These are phyloP conservation scores for Pisolithus sp. DNA, from an alignment of 768 basidiomycete genomes.

Conservation along the genomic window DNA sequence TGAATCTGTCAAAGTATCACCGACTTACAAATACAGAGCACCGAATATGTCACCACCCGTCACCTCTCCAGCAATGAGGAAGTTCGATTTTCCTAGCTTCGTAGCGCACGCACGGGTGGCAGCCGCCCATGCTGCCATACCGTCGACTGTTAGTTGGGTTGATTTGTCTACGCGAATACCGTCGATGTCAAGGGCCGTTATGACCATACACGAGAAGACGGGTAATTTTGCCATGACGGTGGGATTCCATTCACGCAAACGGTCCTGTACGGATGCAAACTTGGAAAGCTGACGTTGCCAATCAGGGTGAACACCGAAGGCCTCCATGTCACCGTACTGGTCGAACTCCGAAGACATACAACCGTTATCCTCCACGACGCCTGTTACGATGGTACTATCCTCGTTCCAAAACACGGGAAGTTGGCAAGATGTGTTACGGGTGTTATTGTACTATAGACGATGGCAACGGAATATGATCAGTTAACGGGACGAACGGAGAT, in stretches of 20 bases:
- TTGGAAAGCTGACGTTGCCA: constrained; percentile 93
- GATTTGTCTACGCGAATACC: constrained; percentile 95
- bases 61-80: constrained; percentile 89
- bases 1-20: neutral
- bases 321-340: constrained; percentile 95
- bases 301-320: constrained; percentile 93
- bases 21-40: constrained; percentile 70
- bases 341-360: constrained; percentile 85
- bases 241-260: constrained; percentile 88
- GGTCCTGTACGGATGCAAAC: constrained; percentile 94
- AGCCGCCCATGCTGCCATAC: constrained; percentile 69
- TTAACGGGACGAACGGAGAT: neutral
- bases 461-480: neutral
- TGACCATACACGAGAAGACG: constrained; percentile 77
- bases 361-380: constrained; percentile 55
- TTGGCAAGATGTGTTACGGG: constrained; percentile 65
- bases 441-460: constrained; percentile 49
- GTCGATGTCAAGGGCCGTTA: constrained; percentile 85
- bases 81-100: constrained; percentile 72
- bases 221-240: constrained; percentile 72
- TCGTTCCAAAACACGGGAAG: constrained; percentile 80
- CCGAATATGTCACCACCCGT: constrained; percentile 93
- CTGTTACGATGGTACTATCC: constrained; percentile 47
- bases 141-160: constrained; percentile 83
- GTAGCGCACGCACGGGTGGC: constrained; percentile 70